Conservation (phyloP, 2,329 filamentous ascomycete genomes). For the Corinectria fuckeliana region DNA sequence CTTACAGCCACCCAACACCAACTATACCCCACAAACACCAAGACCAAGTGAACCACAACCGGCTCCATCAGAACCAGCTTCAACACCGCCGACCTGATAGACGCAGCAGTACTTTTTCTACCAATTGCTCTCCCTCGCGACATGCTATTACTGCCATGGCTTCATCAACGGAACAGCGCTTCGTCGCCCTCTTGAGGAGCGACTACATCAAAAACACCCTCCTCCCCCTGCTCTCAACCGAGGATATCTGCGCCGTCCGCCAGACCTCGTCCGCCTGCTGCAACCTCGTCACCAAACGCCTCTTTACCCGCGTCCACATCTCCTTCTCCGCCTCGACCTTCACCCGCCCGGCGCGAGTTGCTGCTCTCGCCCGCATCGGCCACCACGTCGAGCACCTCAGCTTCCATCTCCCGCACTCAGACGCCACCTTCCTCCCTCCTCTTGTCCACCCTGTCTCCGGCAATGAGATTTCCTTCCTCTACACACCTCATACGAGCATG, state of each 20-base stretch:
- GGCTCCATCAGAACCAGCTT: background rate
- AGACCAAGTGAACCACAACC: too few species aligned
- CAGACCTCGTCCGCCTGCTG: constrained; percentile 74
- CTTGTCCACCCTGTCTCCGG: constrained; percentile 79
- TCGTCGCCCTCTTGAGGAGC: constrained; percentile 63
- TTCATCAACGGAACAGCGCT: constrained; percentile 51
- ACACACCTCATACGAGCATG: constrained; percentile 76
- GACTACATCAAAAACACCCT: constrained; percentile 57
- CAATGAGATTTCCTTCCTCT: constrained; percentile 80
- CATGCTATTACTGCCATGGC: constrained; percentile 61
- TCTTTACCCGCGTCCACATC: constrained; percentile 73
- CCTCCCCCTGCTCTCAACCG: constrained; percentile 55
- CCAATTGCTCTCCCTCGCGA: constrained; percentile 37
- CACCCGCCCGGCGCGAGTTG: constrained; percentile 73
- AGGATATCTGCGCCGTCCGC: constrained; percentile 66
- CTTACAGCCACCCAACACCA: constrained; percentile 3
- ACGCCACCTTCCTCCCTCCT: constrained; percentile 84
- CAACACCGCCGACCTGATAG: background rate
- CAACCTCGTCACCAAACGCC: constrained; percentile 70
- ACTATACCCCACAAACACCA: constrained; percentile 4
- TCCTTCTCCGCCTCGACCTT: constrained; percentile 79
- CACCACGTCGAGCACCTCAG: constrained; percentile 79
- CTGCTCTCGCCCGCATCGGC: constrained; percentile 78
- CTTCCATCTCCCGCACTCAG: constrained; percentile 77
- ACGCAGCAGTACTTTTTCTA: background rate